Percentiles rank a stretch among this genome's conserved stretches.
Conservation (phyloP, 1,139 yeast species). For the Zhuliangozyma blackwelliae region DNA sequence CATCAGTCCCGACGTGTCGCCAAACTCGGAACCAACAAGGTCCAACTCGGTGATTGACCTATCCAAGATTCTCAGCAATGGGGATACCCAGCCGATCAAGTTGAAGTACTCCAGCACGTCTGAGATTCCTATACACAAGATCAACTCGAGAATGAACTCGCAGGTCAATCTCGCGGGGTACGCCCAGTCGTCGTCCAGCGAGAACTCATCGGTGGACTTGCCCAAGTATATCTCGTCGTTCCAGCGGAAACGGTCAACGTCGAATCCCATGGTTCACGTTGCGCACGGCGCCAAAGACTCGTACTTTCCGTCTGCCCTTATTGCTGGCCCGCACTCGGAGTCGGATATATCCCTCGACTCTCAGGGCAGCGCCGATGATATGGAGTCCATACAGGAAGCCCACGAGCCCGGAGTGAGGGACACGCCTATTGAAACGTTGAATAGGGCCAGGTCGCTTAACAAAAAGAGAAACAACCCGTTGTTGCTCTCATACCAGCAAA, state of each 20-base stretch:
- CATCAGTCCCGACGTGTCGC: slow-evolving; percentile 43
- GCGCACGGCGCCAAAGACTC: slow-evolving; percentile 22
- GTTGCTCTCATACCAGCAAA: slow-evolving; percentile 7
- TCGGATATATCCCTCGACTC: slow-evolving; percentile 17
- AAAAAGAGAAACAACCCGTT: slow-evolving; percentile 18
- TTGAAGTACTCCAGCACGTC: slow-evolving; percentile 36
- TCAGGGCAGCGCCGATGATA: slow-evolving; percentile 17
- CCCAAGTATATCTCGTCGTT: slow-evolving; percentile 16
- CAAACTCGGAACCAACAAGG: slow-evolving; percentile 41
- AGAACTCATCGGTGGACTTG: slow-evolving; percentile 24
- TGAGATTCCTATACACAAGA: slow-evolving; percentile 37
- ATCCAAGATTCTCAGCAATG: slow-evolving; percentile 31
- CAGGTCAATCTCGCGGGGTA: slow-evolving; percentile 16
- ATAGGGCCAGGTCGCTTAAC: slow-evolving; percentile 30
- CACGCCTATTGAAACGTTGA: slow-evolving; percentile 16
- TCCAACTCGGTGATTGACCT: slow-evolving; percentile 42
- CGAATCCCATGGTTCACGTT: slow-evolving; percentile 17
- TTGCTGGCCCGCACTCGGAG: slow-evolving; percentile 14
- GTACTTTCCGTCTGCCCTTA: slow-evolving; percentile 24
- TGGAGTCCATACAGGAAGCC: slow-evolving; percentile 24
- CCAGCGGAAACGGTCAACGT: slow-evolving; percentile 17
- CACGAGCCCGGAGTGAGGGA: slow-evolving; percentile 10
- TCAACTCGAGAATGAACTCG: slow-evolving; percentile 41
- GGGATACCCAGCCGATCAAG: slow-evolving; percentile 41
- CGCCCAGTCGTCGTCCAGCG: slow-evolving; percentile 15